Conservation (phyloP, 257 asterid species). For the Primulina tabacum region DNA sequence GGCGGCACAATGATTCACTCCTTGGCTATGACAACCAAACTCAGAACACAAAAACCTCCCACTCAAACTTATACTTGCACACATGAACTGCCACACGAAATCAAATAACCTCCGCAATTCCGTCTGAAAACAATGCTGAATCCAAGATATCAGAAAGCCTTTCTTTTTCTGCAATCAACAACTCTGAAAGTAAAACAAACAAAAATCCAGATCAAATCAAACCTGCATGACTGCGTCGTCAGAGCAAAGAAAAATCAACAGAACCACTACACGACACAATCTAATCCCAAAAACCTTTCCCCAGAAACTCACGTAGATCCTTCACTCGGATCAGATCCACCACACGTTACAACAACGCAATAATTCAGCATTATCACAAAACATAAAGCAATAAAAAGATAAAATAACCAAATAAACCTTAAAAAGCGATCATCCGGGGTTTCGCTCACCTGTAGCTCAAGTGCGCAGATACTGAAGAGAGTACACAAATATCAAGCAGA, state of each 20-base stretch:
- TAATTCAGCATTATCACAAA: constrained; percentile 26
- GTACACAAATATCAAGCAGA: constrained; percentile 34
- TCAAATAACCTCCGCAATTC: constrained; percentile 27
- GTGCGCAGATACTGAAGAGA: constrained; percentile 15
- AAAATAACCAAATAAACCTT: not conserved
- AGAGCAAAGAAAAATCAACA: constrained; percentile 25
- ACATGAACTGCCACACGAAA: constrained; percentile 30
- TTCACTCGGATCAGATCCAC: constrained; percentile 72
- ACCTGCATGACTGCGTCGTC: constrained; percentile 46
- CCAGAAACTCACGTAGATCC: constrained; percentile 48
- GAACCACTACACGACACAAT: constrained; percentile 24
- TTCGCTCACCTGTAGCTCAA: constrained; percentile 36
- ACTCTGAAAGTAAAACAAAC: constrained; percentile 22
- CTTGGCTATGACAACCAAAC: constrained; percentile 22
- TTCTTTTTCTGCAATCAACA: constrained; percentile 1
- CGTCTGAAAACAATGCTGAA: constrained; percentile 25
- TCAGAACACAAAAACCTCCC: constrained; percentile 35
- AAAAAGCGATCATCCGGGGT: constrained; percentile 14
- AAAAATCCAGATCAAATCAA: constrained; percentile 46
- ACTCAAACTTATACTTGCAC: constrained; percentile 12
- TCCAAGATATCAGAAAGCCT: constrained; percentile 17
- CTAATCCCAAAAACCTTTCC: constrained; percentile 19
- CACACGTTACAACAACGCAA: constrained; percentile 18
- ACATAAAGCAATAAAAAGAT: constrained; percentile 5
- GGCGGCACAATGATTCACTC: constrained; percentile 28